Evolutionary conservation across 768 basidiomycete genomes (phyloP).

Genomic region (Termitomyces sp.): DNA sequence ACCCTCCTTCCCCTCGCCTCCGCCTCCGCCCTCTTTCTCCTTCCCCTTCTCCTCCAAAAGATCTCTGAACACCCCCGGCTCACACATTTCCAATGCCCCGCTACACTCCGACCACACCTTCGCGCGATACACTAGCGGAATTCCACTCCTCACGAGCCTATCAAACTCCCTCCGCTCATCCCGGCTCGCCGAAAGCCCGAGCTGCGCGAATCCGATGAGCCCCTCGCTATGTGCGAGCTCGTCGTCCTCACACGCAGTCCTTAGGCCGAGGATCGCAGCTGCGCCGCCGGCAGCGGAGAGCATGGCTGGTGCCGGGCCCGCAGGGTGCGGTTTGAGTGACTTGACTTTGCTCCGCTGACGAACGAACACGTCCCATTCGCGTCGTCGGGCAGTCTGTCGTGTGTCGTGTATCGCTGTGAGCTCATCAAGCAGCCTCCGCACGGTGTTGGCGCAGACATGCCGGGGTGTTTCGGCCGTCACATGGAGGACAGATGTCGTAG

Average conservation of each 20-base stretch:
- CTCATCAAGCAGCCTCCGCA: constrained; percentile 67
- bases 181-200: constrained; percentile 71
- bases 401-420: constrained; percentile 81
- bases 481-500: constrained; percentile 50
- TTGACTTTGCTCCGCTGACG: constrained; percentile 54
- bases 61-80: constrained; percentile 88
- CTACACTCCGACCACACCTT: constrained; percentile 94
- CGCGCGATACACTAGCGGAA: constrained; percentile 82
- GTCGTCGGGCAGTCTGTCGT: constrained; percentile 60
- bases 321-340: constrained; percentile 25
- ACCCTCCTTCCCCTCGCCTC: constrained; percentile 34
- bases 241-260: constrained; percentile 58
- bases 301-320: constrained; percentile 16
- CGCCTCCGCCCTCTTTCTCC: constrained; percentile 17
- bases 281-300: constrained; percentile 36
- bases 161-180: constrained; percentile 80
- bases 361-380: constrained; percentile 89
- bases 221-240: constrained; percentile 81
- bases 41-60: constrained; percentile 50
- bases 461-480: constrained; percentile 60
- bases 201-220: constrained; percentile 85
- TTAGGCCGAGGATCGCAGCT: constrained; percentile 65
- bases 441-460: constrained; percentile 71
- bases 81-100: constrained; percentile 85
- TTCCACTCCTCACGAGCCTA: constrained; percentile 74